Conservation (phyloP, 257 asterid species). For the Thymus mandschuricus region DNA sequence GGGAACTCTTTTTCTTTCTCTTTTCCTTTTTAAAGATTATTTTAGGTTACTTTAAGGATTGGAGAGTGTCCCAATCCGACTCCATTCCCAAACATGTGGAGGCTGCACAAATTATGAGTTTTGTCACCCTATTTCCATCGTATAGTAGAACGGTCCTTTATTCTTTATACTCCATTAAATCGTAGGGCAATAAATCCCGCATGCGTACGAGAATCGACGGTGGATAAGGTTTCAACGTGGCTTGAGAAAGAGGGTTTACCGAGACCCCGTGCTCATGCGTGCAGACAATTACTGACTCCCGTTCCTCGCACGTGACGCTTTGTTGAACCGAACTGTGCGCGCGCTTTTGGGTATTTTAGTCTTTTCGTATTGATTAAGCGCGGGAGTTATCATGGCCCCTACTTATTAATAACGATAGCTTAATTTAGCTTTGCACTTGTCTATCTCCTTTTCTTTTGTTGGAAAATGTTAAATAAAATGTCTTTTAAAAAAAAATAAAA, state of each 20-base stretch:
- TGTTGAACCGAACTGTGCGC: too few relatives aligned
- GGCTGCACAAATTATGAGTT: background rate
- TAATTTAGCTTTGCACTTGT: background rate
- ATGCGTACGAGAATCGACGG: slow-evolving; percentile 21
- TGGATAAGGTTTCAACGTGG: background rate
- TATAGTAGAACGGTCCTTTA: background rate
- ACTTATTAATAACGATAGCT: background rate
- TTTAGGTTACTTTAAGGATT: too few relatives aligned
- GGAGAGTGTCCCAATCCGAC: background rate
- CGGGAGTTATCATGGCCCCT: slow-evolving; percentile 20
- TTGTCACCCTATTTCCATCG: background rate
- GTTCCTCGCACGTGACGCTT: slow-evolving; percentile 1
- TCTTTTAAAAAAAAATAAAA: too few relatives aligned
- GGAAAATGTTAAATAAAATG: too few relatives aligned
- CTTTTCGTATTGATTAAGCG: background rate
- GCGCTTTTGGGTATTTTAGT: too few relatives aligned
- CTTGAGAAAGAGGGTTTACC: background rate
- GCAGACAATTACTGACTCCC: slow-evolving; percentile 25
- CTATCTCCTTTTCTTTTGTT: background rate
- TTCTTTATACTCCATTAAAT: background rate
- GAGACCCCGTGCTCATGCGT: slow-evolving; percentile 16
- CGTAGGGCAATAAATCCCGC: slow-evolving; percentile 19
- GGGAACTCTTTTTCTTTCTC: too few relatives aligned
- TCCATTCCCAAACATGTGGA: background rate
- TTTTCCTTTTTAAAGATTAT: too few relatives aligned